Evolutionary conservation across 495 filamentous ascomycete species (phyloP).

Genomic region (Neurospora sp.): DNA sequence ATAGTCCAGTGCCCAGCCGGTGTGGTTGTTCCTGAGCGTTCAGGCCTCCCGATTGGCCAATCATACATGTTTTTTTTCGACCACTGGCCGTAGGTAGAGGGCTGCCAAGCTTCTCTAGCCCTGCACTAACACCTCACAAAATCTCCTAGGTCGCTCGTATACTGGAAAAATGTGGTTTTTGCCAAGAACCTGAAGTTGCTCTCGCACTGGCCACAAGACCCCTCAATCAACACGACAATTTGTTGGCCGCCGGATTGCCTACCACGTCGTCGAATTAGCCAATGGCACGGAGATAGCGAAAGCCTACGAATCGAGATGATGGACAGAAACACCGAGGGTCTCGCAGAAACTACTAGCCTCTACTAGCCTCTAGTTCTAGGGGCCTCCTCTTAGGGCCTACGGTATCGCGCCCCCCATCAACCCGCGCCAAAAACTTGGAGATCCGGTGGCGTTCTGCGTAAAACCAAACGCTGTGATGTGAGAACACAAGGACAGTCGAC

Average conservation of each 20-base stretch:
- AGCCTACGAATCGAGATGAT: background rate
- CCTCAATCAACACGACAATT: background rate
- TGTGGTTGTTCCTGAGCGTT: background rate
- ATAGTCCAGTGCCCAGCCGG: background rate
- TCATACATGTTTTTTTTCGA: background rate
- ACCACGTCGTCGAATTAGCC: background rate
- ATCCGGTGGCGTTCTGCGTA: background rate
- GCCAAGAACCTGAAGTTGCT: background rate
- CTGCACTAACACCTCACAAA: background rate
- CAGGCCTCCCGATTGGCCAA: background rate
- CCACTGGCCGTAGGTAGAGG: background rate
- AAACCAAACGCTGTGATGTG: background rate
- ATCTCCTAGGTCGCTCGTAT: background rate
- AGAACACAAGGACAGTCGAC: background rate
- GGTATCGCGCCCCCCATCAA: background rate
- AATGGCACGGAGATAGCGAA: background rate
- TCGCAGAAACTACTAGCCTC: background rate
- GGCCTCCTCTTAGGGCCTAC: background rate
- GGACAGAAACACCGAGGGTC: background rate
- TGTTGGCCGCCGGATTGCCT: background rate
- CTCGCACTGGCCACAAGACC: background rate
- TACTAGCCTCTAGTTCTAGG: background rate
- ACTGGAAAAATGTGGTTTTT: background rate
- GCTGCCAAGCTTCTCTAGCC: background rate
- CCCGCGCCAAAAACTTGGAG: background rate